Evolutionary conservation across 2,329 filamentous ascomycete genomes (phyloP).

Genomic region (Seiridium unicorne): DNA sequence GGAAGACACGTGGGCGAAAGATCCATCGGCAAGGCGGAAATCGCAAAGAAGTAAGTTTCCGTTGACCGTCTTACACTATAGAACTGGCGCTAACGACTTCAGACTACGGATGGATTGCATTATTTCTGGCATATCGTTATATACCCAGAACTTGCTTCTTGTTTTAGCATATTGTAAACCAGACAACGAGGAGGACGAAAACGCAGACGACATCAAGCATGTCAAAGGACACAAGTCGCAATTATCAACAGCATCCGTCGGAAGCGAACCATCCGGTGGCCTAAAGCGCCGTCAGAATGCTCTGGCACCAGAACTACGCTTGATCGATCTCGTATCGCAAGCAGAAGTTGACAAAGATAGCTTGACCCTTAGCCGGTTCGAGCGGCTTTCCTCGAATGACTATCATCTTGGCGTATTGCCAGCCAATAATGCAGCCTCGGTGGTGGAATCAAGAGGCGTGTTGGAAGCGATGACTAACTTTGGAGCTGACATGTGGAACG

Average conservation of each 20-base stretch:
- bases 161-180: conserved; percentile 87
- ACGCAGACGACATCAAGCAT: conserved; percentile 30
- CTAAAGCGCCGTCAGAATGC: conserved; percentile 74
- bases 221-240: conserved; percentile 36
- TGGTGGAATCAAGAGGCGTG: conserved; percentile 65
- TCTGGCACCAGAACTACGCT: conserved; percentile 80
- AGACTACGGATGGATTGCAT: conserved; percentile 95
- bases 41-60: conserved; percentile 79
- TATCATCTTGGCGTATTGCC: conserved; percentile 88
- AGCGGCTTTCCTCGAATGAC: conserved; percentile 81
- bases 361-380: conserved; percentile 81
- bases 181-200: conserved; percentile 62
- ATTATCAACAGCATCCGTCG: conserved; percentile 44
- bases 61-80: background rate
- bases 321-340: conserved; percentile 87
- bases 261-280: conserved; percentile 62
- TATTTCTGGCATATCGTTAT: conserved; percentile 94
- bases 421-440: conserved; percentile 65
- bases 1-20: conserved; percentile 69
- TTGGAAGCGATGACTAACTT: conserved; percentile 73
- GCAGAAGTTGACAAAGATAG: conserved; percentile 85
- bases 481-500: conserved; percentile 83
- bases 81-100: conserved; percentile 24
- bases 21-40: conserved; percentile 78
- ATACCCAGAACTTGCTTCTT: conserved; percentile 86